Percentiles rank a stretch among this genome's conserved stretches.
Evolutionary conservation across 164 flowering plant species (phyloP).

Genomic region (Berberis thunbergii): DNA sequence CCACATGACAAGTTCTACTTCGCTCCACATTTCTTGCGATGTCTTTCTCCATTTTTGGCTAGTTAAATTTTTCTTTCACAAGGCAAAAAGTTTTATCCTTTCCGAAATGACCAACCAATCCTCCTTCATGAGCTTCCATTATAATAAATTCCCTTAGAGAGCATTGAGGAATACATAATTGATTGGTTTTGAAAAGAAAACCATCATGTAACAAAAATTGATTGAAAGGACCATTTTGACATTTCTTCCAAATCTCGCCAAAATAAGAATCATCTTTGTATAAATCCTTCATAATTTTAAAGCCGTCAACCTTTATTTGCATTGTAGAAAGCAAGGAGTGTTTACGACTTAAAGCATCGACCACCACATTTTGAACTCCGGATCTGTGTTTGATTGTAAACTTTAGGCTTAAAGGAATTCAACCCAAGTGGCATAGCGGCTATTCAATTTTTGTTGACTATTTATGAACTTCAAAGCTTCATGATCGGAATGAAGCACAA

Average conservation of each 20-base stretch:
- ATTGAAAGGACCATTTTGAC: too few species aligned
- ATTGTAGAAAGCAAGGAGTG: not conserved
- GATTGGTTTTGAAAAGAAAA: too few species aligned
- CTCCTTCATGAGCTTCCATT: constrained; percentile 9
- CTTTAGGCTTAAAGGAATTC: constrained; percentile 2
- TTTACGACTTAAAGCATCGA: constrained; percentile 8
- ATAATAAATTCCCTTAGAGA: constrained; percentile 5
- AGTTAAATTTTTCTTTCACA: constrained; percentile 8
- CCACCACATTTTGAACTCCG: not conserved
- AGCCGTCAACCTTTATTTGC: constrained; percentile 1
- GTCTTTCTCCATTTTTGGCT: constrained; percentile 8
- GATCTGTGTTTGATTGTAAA: not conserved
- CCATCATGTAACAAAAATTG: too few species aligned
- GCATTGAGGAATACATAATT: constrained; percentile 4
- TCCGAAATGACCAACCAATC: constrained; percentile 17
- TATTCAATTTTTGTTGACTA: not conserved
- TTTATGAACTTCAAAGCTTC: constrained; percentile 8
- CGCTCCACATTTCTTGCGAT: constrained; percentile 1
- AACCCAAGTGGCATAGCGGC: constrained; percentile 8
- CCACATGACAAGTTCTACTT: constrained; percentile 9
- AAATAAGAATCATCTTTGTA: constrained; percentile 8
- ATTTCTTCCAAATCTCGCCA: too few species aligned
- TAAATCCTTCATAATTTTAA: constrained; percentile 5
- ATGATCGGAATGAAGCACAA: constrained; percentile 4
- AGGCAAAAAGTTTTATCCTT: constrained; percentile 12